Conservation (phyloP, 1,284 basidiomycete genomes). For the Pseudozyma thailandica region DNA sequence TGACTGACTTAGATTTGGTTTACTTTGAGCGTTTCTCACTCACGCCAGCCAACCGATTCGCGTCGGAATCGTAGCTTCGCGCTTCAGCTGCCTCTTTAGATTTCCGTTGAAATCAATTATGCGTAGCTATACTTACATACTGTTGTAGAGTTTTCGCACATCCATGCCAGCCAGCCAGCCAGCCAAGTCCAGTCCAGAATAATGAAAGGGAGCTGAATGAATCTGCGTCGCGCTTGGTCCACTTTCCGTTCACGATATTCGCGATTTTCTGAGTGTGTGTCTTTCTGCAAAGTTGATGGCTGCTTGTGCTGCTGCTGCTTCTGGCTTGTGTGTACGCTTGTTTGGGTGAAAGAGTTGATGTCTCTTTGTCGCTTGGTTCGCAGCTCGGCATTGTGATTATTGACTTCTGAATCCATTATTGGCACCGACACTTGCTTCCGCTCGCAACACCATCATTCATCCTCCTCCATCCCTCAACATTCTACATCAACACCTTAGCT, state of each 20-base stretch:
- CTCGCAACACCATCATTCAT: too few species aligned
- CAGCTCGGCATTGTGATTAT: not conserved
- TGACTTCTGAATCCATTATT: too few species aligned
- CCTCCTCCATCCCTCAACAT: too few species aligned
- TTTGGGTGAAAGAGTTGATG: too few species aligned
- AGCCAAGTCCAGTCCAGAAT: not conserved
- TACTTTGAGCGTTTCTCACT: not conserved
- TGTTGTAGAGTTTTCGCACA: too few species aligned
- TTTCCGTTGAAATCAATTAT: too few species aligned
- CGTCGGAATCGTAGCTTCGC: not conserved
- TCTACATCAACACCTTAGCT: too few species aligned
- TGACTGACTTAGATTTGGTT: too few species aligned
- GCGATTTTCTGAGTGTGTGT: not conserved
- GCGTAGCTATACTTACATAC: too few species aligned
- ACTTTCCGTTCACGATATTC: constrained; percentile 1
- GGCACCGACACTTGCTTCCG: not conserved
- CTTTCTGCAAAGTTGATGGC: not conserved
- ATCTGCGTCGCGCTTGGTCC: constrained; percentile 36
- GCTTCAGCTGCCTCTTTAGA: too few species aligned
- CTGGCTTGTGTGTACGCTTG: too few species aligned
- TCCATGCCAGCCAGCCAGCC: too few species aligned
- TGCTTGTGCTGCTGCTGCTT: not conserved
- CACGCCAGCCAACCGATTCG: not conserved
- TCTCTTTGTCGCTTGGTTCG: constrained; percentile 3
- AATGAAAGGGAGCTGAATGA: not conserved